Conservation (phyloP, 73 alveolate genomes). For the Paramecium tetraurelia region DNA sequence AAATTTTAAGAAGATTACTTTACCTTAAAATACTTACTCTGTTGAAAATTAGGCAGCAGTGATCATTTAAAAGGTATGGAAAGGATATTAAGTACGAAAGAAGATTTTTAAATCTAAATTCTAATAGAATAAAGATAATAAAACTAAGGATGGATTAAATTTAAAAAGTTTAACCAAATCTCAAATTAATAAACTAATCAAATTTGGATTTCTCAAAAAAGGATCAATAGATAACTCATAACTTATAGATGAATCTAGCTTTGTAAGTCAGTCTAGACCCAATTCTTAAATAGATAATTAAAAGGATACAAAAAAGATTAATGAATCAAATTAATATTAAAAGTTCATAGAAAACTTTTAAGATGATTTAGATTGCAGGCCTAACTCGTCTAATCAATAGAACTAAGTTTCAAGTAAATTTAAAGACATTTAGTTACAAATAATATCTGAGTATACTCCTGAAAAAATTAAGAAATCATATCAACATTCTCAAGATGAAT, state of each 20-base stretch:
- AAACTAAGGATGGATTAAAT: background rate
- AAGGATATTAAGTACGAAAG: background rate
- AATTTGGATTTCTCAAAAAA: background rate
- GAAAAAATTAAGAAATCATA: background rate
- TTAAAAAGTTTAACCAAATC: background rate
- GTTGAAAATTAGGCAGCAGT: background rate
- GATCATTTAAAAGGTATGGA: constrained; percentile 1
- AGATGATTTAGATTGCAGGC: background rate
- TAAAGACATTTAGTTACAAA: background rate
- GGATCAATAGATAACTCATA: background rate
- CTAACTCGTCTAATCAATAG: background rate
- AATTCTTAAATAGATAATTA: background rate
- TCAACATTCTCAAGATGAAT: background rate
- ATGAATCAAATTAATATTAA: background rate
- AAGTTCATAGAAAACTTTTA: background rate
- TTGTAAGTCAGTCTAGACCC: background rate
- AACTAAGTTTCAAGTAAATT: background rate
- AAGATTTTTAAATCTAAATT: background rate
- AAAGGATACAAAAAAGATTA: background rate
- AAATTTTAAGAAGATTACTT: background rate
- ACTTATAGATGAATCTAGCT: background rate
- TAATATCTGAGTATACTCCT: background rate
- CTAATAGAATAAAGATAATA: background rate
- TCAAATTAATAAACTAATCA: background rate
- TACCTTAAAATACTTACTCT: background rate